Evolutionary conservation across 1,284 basidiomycete genomes (phyloP).

Genomic region (Termitomyces sp.): DNA sequence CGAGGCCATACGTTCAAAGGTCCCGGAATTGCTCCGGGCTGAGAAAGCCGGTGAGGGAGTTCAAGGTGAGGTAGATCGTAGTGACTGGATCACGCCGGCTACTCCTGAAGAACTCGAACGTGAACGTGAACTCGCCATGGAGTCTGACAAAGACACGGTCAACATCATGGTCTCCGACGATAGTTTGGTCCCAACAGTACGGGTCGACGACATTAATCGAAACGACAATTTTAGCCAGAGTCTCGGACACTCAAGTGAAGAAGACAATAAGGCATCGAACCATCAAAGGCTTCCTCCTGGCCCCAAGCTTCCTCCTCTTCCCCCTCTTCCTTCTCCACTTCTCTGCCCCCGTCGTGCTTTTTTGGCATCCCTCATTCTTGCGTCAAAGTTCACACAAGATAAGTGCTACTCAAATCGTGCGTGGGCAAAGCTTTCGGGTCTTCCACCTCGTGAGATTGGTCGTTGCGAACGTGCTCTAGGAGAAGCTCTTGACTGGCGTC

Average conservation of each 20-base stretch:
- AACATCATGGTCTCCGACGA: conserved; percentile 17
- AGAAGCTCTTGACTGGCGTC: conserved; percentile 73
- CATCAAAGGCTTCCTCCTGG: conserved; percentile 4
- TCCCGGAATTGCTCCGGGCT: conserved; percentile 53
- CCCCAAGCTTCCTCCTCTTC: conserved; percentile 8
- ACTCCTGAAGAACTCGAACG: conserved; percentile 38
- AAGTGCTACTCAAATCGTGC: conserved; percentile 89
- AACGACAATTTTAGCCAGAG: neutral
- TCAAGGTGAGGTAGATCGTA: conserved; percentile 37
- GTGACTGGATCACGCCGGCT: conserved; percentile 41
- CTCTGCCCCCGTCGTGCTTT: conserved; percentile 86
- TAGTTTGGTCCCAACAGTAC: conserved; percentile 35
- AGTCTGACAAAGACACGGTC: conserved; percentile 7
- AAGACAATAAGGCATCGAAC: neutral
- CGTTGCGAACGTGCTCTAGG: conserved; percentile 78
- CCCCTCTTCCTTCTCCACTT: conserved; percentile 69
- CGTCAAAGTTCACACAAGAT: conserved; percentile 91
- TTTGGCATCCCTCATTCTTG: conserved; percentile 81
- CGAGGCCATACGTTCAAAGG: conserved; percentile 63
- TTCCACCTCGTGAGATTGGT: conserved; percentile 73
- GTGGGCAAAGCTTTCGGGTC: conserved; percentile 83
- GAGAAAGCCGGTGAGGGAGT: conserved; percentile 41
- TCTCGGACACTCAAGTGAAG: neutral
- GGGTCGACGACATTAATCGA: conserved; percentile 27
- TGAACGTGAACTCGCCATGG: conserved; percentile 24